These are phyloP conservation scores for Diplodia mutila DNA, from an alignment of 2,329 filamentous ascomycete species.

Conservation along the genomic window DNA sequence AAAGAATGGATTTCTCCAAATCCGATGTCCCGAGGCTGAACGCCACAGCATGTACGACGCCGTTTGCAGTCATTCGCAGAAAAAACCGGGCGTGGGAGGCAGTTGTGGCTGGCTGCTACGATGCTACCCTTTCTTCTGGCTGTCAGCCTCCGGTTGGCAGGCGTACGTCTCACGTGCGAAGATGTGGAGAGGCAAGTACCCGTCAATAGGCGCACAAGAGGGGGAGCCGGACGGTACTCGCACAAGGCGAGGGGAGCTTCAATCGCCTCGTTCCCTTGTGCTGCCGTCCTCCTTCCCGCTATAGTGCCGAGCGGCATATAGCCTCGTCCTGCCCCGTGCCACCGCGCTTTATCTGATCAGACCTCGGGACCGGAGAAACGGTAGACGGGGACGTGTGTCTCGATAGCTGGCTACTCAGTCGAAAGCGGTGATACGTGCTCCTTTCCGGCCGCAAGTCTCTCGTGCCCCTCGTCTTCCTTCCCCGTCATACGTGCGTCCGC, in stretches of 20 bases:
- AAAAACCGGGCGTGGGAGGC: neutral
- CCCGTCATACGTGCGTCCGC: neutral
- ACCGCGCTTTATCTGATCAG: neutral
- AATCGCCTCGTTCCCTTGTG: neutral
- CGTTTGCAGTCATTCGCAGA: slow-evolving; percentile 3
- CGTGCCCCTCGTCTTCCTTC: neutral
- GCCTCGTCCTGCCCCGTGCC: neutral
- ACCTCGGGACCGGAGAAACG: neutral
- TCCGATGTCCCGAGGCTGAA: neutral
- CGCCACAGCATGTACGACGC: slow-evolving; percentile 12
- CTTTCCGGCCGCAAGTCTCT: neutral
- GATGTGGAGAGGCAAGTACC: neutral
- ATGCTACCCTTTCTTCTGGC: neutral
- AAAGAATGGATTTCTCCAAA: neutral
- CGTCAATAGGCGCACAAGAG: slow-evolving; percentile 2
- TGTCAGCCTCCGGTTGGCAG: neutral
- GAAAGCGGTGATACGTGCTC: neutral
- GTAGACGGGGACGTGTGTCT: neutral
- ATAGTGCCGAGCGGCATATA: neutral
- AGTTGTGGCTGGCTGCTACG: neutral
- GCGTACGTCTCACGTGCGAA: neutral
- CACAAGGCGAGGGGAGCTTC: neutral
- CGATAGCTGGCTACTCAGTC: neutral
- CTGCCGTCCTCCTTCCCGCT: neutral
- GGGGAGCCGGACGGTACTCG: neutral